Evolutionary conservation across 371 early-diverging fungal species (phyloP).

Genomic region (Zopfochytrium polystomum): DNA sequence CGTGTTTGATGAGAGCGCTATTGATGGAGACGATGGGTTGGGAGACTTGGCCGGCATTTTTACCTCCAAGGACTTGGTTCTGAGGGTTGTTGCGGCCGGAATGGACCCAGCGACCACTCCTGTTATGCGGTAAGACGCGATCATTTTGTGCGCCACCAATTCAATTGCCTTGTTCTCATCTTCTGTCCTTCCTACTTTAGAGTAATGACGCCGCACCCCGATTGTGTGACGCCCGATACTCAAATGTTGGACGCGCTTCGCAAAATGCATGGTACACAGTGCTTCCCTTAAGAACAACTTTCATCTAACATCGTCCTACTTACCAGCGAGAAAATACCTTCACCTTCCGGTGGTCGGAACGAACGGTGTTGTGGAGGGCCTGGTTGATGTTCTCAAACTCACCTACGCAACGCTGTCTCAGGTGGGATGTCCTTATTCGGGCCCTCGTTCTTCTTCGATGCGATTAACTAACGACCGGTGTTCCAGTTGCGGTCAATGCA

Average conservation of each 20-base stretch:
- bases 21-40: constrained; percentile 54
- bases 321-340: constrained; percentile 84
- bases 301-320: constrained; percentile 1
- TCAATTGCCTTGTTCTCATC: constrained; percentile 51
- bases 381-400: constrained; percentile 89
- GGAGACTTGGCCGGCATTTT: constrained; percentile 88
- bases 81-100: constrained; percentile 92
- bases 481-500: too few species aligned
- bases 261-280: constrained; percentile 67
- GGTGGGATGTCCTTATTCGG: constrained; percentile 50
- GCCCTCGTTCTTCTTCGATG: too few species aligned
- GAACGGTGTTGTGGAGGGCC: constrained; percentile 58
- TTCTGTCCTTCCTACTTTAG: constrained; percentile 78
- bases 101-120: constrained; percentile 82
- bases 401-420: constrained; percentile 59
- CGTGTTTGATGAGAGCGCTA: constrained; percentile 53
- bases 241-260: constrained; percentile 49
- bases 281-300: not conserved
- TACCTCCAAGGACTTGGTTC: constrained; percentile 92
- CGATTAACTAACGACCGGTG: too few species aligned
- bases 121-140: constrained; percentile 62
- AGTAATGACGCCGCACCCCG: constrained; percentile 87
- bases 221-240: constrained; percentile 80
- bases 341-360: constrained; percentile 89
- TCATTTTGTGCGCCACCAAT: not conserved